phyloP scores from a whole-genome alignment of 768 basidiomycete species.

The Scleroderma citrinum region DNA sequence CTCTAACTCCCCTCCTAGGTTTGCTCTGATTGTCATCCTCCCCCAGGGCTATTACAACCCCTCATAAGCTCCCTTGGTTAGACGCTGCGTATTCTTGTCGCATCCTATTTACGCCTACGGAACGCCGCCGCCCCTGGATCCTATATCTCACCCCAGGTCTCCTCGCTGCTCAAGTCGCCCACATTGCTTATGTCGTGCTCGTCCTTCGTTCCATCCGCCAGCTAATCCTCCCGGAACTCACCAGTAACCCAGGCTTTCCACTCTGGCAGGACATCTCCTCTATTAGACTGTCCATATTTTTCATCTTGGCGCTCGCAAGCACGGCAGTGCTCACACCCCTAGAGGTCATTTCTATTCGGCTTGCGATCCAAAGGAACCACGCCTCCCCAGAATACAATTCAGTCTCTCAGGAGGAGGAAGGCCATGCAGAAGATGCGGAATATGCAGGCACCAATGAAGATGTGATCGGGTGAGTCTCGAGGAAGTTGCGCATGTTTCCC shows the following conservation, averaged over 20 bases:
- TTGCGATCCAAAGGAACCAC: constrained; percentile 1
- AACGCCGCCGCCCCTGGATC: constrained; percentile 65
- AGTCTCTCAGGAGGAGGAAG: constrained; percentile 58
- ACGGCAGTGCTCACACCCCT: not conserved
- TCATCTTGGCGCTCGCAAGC: constrained; percentile 29
- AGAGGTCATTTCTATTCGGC: constrained; percentile 1
- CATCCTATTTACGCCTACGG: constrained; percentile 17
- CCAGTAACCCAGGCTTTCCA: constrained; percentile 25
- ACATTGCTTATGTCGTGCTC: constrained; percentile 33
- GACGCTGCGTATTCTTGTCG: constrained; percentile 41
- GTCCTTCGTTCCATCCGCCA: constrained; percentile 37
- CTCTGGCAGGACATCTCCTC: constrained; percentile 13
- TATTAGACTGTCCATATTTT: constrained; percentile 36
- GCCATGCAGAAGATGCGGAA: not conserved
- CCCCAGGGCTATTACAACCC: constrained; percentile 74
- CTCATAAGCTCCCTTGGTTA: constrained; percentile 66
- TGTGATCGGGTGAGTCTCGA: not conserved
- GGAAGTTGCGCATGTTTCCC: too few species aligned
- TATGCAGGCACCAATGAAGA: not conserved
- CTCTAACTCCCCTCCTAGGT: not conserved
- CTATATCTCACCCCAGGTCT: constrained; percentile 68
- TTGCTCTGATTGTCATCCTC: not conserved
- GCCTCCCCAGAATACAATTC: constrained; percentile 33
- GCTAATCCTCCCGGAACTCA: not conserved
- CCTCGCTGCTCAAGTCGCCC: constrained; percentile 32